A percentile compares a stretch with the other conserved stretches of the same genome.
Conservation (phyloP, 306 rosid species). For the Ziziphus jujuba region DNA sequence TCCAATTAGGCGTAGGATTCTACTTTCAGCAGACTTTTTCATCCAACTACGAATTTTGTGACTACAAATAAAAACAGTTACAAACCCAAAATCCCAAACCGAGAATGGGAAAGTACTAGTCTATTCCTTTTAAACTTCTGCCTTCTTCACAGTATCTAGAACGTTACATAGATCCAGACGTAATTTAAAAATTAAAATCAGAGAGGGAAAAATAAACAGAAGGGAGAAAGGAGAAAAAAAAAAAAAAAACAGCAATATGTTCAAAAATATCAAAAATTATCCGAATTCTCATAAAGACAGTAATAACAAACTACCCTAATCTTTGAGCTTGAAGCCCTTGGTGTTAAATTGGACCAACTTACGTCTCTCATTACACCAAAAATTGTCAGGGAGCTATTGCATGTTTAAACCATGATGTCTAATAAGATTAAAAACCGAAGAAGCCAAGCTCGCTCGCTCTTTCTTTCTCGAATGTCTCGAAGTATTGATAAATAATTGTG, state of each 20-base stretch:
- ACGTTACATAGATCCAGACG: too few relatives aligned
- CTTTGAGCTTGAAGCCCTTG: constrained; percentile 25
- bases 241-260: constrained; percentile 1
- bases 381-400: constrained; percentile 30
- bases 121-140: too few relatives aligned
- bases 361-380: constrained; percentile 40
- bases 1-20: too few relatives aligned
- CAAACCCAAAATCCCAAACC: too few relatives aligned
- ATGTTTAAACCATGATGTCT: constrained; percentile 12
- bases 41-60: too few relatives aligned
- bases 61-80: too few relatives aligned
- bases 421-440: constrained; percentile 64
- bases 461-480: constrained; percentile 88
- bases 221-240: neutral
- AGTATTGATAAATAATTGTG: constrained; percentile 89
- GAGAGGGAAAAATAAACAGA: neutral
- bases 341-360: constrained; percentile 42
- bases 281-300: constrained; percentile 14
- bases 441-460: constrained; percentile 89
- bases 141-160: too few relatives aligned
- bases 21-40: too few relatives aligned
- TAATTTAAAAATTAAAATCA: too few relatives aligned
- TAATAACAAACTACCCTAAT: constrained; percentile 39
- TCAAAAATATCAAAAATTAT: constrained; percentile 7
- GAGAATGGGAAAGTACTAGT: too few relatives aligned